These are phyloP conservation scores for Sanghuangporus sanghuang DNA, from an alignment of 1,284 basidiomycete species.

Conservation along the genomic window DNA sequence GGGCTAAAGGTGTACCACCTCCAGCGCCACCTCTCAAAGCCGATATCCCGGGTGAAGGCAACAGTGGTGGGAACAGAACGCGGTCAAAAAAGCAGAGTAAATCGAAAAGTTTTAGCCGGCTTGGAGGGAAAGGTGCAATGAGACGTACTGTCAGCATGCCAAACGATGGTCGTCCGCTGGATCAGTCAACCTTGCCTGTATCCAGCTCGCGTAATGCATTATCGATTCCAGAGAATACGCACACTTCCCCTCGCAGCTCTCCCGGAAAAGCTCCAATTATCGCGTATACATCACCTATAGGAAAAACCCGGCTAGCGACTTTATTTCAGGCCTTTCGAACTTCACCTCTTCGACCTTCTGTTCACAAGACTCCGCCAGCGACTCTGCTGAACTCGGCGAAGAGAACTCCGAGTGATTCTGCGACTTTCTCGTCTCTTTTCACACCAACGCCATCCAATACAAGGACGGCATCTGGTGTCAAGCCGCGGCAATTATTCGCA, in stretches of 20 bases:
- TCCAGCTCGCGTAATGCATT: not conserved
- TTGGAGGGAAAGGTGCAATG: slow-evolving; percentile 9
- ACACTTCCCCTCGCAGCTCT: not conserved
- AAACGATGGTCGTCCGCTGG: not conserved
- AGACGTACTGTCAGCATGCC: not conserved
- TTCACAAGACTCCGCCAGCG: not conserved
- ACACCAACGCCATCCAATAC: slow-evolving; percentile 13
- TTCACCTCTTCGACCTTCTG: slow-evolving; percentile 11
- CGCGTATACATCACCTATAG: slow-evolving; percentile 15
- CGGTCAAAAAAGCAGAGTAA: slow-evolving; percentile 9
- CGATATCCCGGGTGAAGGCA: not conserved
- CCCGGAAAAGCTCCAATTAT: slow-evolving; percentile 11
- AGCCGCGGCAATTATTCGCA: not conserved
- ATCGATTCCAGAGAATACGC: not conserved
- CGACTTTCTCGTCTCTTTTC: slow-evolving; percentile 11
- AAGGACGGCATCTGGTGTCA: not conserved
- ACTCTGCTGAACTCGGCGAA: slow-evolving; percentile 1
- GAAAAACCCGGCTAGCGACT: not conserved
- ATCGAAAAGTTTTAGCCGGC: slow-evolving; percentile 10
- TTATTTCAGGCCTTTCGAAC: slow-evolving; percentile 18
- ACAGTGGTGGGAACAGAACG: not conserved
- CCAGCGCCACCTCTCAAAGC: slow-evolving; percentile 7
- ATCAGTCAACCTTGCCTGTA: not conserved
- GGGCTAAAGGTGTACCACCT: slow-evolving; percentile 14
- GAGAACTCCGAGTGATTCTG: slow-evolving; percentile 3